Base-by-base conservation (phyloP, 2,329 filamentous ascomycete genomes). In the Calonectria leucothoes region DNA sequence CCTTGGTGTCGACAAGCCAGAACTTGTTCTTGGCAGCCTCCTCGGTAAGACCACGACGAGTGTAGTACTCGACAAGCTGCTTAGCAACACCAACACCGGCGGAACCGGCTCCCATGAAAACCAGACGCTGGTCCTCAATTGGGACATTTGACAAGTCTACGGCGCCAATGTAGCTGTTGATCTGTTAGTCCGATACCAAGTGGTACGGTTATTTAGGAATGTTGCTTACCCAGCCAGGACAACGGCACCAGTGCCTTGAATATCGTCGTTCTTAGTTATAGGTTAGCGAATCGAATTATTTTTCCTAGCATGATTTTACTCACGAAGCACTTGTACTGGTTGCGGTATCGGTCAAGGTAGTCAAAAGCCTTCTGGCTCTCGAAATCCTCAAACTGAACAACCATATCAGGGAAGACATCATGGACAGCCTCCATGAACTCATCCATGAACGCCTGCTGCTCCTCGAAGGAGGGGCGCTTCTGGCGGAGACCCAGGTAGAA, bases 71-170 rank as follows among this genome's bases (percentile, higher is more conserved):
- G 71, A 98, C 95, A 76, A 99, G 94, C 88, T 98, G 97, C 89
- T 98, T 98, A 73, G 97, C 97, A 73, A 99, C 97, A 88, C 97
- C 97, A 57, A 98, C 95, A 88, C 97, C 97, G 42, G 97, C 97
- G 74, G 95, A 98, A 70, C 97, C 97, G 68, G 97, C 96, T 72
- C 97, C 97, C 86, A 98, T 94, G 88, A 99, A 99, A 78, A 98
- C 95, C 45, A 98, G 94, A 69, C 94, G 94, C 86, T 99, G 97
- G 82, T 98, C 95, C 85, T 95, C 94, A 65, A 96, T 87, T 33
- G 95, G 94, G 20, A 98, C 92, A 66, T 93, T 94, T 17, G 95
- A 97, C 74, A 95, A 91, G 86, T 96, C 96, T 73, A 98, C 95
- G 49, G 91, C 91, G 70, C 91, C 90, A 74, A 93, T 93, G 80